phyloP scores from a whole-genome alignment of 2,329 filamentous ascomycete species.

The Colletotrichum tamarilloi region DNA sequence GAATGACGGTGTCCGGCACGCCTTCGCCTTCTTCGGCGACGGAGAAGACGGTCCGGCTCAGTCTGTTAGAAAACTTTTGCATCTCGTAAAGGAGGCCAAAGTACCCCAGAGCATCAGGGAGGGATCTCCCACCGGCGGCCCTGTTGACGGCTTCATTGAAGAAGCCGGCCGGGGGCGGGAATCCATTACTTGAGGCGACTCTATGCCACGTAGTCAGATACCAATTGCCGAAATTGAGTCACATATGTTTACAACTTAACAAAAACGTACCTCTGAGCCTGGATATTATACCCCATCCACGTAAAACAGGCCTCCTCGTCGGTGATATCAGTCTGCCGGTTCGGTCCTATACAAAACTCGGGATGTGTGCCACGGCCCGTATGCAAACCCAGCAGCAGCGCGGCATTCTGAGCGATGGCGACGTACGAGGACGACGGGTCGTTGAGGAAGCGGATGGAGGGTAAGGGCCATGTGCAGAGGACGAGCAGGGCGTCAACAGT shows the following conservation, averaged over 20 bases:
- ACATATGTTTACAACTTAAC: too few species aligned
- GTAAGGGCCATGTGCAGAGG: slow-evolving; percentile 63
- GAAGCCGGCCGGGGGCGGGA: slow-evolving; percentile 55
- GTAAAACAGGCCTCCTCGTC: slow-evolving; percentile 65
- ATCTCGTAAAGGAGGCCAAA: slow-evolving; percentile 60
- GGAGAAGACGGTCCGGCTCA: slow-evolving; percentile 59
- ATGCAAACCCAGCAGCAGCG: slow-evolving; percentile 61
- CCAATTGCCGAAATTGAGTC: too few species aligned
- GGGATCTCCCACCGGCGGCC: slow-evolving; percentile 51
- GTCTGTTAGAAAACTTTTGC: slow-evolving; percentile 61
- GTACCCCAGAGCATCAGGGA: slow-evolving; percentile 55
- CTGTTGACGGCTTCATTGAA: slow-evolving; percentile 63
- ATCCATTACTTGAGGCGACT: slow-evolving; percentile 55
- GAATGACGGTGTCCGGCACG: slow-evolving; percentile 58
- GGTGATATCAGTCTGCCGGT: slow-evolving; percentile 55
- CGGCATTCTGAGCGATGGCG: slow-evolving; percentile 58
- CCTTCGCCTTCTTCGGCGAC: slow-evolving; percentile 58
- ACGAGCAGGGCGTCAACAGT: slow-evolving; percentile 64
- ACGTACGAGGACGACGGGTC: slow-evolving; percentile 62
- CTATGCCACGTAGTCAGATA: slow-evolving; percentile 39
- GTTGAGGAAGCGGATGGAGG: slow-evolving; percentile 61
- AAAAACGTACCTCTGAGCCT: slow-evolving; percentile 55
- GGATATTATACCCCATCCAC: slow-evolving; percentile 64
- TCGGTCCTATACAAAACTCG: slow-evolving; percentile 56
- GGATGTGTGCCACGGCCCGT: slow-evolving; percentile 62